Conservation (phyloP, 2,329 filamentous ascomycete species). For the Aspergillus floridensis region DNA sequence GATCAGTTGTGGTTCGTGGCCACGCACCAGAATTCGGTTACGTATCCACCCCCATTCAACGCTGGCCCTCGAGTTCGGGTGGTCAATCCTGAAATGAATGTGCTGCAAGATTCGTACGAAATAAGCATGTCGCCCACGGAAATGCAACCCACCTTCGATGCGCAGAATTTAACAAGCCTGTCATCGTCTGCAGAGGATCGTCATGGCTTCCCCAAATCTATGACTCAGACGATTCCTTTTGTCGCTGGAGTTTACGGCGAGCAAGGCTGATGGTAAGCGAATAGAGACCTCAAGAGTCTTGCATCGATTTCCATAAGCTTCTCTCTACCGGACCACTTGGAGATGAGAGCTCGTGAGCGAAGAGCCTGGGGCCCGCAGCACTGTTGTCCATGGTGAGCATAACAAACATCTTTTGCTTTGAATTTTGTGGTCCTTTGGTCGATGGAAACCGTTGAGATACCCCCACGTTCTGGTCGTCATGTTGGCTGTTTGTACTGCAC, state of each 20-base stretch:
- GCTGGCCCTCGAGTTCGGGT: slow-evolving; percentile 23
- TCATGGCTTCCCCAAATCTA: slow-evolving; percentile 18
- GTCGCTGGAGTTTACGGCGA: slow-evolving; percentile 16
- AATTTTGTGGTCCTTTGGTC: not conserved
- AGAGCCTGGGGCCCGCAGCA: too few relatives aligned
- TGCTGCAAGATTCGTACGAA: slow-evolving; percentile 25
- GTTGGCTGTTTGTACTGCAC: not conserved
- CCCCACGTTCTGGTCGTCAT: not conserved
- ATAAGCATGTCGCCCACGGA: slow-evolving; percentile 26
- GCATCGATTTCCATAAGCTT: too few relatives aligned
- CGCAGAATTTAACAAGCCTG: slow-evolving; percentile 23
- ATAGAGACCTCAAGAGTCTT: not conserved
- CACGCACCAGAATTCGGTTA: slow-evolving; percentile 32
- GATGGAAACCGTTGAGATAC: slow-evolving; percentile 1
- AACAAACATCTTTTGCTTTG: not conserved
- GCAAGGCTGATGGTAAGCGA: slow-evolving; percentile 17
- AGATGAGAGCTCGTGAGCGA: too few relatives aligned
- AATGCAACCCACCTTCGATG: slow-evolving; percentile 20
- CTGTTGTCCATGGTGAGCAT: too few relatives aligned
- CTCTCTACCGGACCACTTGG: too few relatives aligned
- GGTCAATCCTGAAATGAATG: slow-evolving; percentile 19
- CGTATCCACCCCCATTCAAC: slow-evolving; percentile 36
- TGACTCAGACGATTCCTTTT: slow-evolving; percentile 16
- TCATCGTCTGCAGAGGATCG: slow-evolving; percentile 23
- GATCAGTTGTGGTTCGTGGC: slow-evolving; percentile 20